Base-by-base conservation (phyloP, 2,329 filamentous ascomycete species). In the Botrytis fragariae region DNA sequence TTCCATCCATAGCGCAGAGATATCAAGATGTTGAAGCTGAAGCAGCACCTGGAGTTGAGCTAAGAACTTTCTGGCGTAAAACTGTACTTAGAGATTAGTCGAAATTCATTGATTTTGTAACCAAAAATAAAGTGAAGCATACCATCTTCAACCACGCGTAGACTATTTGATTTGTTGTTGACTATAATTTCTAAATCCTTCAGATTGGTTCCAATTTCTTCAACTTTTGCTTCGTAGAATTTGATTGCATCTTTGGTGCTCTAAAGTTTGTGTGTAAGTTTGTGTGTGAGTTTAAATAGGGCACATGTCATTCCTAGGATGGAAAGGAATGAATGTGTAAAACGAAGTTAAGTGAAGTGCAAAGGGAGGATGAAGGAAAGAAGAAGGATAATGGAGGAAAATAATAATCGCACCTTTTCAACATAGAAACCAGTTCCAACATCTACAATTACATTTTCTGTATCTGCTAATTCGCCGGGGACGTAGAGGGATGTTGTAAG, bases 401-500 rank as follows among this genome's bases (percentile, higher is more conserved):
- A 12, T 12, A 37, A 32, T 7, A 20, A 29, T 5, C 18, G 37
- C 77, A 92, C 91, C 89, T 99, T 99, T 84, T 98, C 95, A 71
- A 98, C 91, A 80, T 94, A 95, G 82, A 97, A 98, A 0, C 95
- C 95, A 0, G 95, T 98, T 32, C 95, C 95, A 32, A 98, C 90
- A 82, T 98, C 95, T 59, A 98, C 94, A 74, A 98, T 86, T 10
- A 97, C 94, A 75, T 90, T 91, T 73, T 93, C 88, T 2, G 91
- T 87, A 82, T 91, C 89, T 63, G 92, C 87, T 59, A 98, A 86
- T 57, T 88, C 91, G 45, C 95, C 97, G 39, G 92, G 92, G 25
- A 99, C 95, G 83, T 99, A 99, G 44, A 99, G 88, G 0, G 95
- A 98, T 79, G 93, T 96, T 20, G 96, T 99, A 75, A 99, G 84